Evolutionary conservation across 1,139 yeast genomes (phyloP).

Genomic region (Zygoascus meyerae): DNA sequence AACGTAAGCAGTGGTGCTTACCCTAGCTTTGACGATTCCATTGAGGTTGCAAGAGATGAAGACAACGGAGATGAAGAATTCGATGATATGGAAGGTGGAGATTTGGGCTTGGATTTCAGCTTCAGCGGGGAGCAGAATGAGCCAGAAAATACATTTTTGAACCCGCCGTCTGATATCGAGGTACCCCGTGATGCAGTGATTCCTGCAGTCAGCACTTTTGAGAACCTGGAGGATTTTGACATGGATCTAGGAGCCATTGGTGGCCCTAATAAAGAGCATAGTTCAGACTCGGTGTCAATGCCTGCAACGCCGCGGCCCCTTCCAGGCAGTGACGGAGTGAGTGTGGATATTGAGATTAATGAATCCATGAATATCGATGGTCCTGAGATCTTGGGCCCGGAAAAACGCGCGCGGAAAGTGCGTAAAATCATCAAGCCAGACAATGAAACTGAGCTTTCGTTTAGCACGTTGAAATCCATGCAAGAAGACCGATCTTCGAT

Average conservation of each 20-base stretch:
- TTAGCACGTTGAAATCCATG: conserved; percentile 1
- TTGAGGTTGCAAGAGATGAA: conserved; percentile 50
- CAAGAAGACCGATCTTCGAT: conserved; percentile 11
- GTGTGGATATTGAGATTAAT: not conserved
- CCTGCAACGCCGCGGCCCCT: conserved; percentile 4
- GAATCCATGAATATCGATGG: not conserved
- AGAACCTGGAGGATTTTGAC: conserved; percentile 7
- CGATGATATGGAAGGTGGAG: conserved; percentile 27
- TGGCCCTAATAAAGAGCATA: not conserved
- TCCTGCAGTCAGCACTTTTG: conserved; percentile 5
- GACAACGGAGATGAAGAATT: conserved; percentile 19
- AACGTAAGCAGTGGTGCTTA: conserved; percentile 15
- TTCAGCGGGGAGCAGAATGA: conserved; percentile 18
- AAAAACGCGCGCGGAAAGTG: not conserved
- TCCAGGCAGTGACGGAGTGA: not conserved
- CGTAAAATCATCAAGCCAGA: conserved; percentile 8
- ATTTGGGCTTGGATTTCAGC: conserved; percentile 39
- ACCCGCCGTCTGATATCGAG: conserved; percentile 11
- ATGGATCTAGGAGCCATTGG: conserved; percentile 1
- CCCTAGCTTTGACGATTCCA: conserved; percentile 27
- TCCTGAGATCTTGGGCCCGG: not conserved
- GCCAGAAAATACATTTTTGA: not conserved
- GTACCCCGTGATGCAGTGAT: conserved; percentile 7
- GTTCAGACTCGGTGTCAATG: conserved; percentile 1
- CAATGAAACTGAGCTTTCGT: conserved; percentile 4